Conservation (phyloP, 805 yeast genomes). For the Kuraishia ogatae region DNA sequence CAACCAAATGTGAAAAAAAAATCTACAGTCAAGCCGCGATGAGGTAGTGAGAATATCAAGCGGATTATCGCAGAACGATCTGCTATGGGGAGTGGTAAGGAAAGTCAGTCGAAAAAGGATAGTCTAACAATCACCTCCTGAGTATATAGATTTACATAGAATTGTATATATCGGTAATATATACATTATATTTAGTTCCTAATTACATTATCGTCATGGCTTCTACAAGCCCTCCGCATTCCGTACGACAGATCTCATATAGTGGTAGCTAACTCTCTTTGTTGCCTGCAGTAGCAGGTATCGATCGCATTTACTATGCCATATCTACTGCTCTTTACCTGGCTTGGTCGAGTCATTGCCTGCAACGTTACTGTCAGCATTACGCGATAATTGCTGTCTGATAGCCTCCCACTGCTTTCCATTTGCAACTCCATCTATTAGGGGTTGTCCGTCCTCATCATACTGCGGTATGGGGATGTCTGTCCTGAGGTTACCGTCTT, state of each 20-base stretch:
- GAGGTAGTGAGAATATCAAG: background rate
- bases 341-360: too few relatives aligned
- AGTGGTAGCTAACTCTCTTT: too few relatives aligned
- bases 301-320: too few relatives aligned
- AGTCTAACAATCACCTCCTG: too few relatives aligned
- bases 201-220: background rate
- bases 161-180: background rate
- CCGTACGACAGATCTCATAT: too few relatives aligned
- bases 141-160: too few relatives aligned
- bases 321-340: too few relatives aligned
- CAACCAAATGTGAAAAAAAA: background rate
- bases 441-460: constrained; percentile 33
- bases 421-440: constrained; percentile 15
- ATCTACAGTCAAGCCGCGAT: background rate
- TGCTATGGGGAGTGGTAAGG: background rate
- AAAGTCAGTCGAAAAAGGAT: too few relatives aligned
- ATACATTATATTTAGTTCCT: background rate
- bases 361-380: background rate
- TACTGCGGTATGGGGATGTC: constrained; percentile 52
- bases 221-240: too few relatives aligned
- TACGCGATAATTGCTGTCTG: constrained; percentile 4
- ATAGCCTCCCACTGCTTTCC: constrained; percentile 13
- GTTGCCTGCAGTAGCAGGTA: too few relatives aligned
- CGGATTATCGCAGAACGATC: background rate
- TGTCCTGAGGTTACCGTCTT: constrained; percentile 55